Percentiles rank a stretch among this genome's conserved stretches.
Evolutionary conservation across 495 filamentous ascomycete species (phyloP).

Genomic region (Talaromyces ruber): DNA sequence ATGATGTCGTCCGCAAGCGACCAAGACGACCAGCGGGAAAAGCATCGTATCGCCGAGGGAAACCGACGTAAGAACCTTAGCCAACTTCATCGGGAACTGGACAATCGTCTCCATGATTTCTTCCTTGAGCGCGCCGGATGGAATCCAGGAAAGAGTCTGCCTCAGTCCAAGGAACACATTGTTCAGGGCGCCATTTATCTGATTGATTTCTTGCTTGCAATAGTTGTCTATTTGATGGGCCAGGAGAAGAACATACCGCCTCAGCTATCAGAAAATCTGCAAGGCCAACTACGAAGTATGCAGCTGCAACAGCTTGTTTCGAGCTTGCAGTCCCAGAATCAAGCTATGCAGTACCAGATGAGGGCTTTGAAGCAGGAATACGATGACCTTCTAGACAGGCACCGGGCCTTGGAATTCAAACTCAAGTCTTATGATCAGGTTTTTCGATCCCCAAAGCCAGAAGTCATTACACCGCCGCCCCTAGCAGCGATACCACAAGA

Average conservation of each 20-base stretch:
- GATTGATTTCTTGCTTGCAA: conserved; percentile 34
- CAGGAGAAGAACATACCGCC: conserved; percentile 31
- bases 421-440: conserved; percentile 32
- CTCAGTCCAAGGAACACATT: conserved; percentile 40
- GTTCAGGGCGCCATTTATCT: conserved; percentile 36
- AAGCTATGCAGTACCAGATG: conserved; percentile 27
- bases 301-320: conserved; percentile 30
- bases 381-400: conserved; percentile 27
- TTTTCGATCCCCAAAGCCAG: conserved; percentile 30
- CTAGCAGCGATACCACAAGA: conserved; percentile 22
- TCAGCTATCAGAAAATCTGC: conserved; percentile 32
- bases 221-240: conserved; percentile 32
- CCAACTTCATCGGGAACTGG: conserved; percentile 33
- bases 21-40: conserved; percentile 35
- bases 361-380: conserved; percentile 31
- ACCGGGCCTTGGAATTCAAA: conserved; percentile 32
- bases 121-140: conserved; percentile 38
- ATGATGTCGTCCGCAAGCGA: conserved; percentile 17
- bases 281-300: conserved; percentile 35
- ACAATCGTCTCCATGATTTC: conserved; percentile 32
- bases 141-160: conserved; percentile 37
- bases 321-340: conserved; percentile 33
- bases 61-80: conserved; percentile 38
- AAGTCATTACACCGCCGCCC: conserved; percentile 20
- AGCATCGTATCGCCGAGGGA: conserved; percentile 39